Conservation (phyloP, 179 eudicot species). For the Amaranthus tricolor region DNA sequence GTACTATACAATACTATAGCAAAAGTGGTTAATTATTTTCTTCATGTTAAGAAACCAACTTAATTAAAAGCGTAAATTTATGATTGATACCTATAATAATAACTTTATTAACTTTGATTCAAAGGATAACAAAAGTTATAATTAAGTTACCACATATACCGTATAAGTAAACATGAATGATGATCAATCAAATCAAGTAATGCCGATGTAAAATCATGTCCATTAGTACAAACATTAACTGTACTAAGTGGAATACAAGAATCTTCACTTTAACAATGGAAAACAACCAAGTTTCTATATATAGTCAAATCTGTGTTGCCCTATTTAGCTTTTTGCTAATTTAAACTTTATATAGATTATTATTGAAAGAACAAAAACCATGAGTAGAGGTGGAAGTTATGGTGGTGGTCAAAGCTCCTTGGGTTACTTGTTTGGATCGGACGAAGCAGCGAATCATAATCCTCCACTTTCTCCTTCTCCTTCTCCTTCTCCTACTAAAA, state of each 20-base stretch:
- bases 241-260: conserved; percentile 16
- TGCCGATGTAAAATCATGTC: conserved; percentile 6
- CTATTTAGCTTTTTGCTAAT: conserved; percentile 2
- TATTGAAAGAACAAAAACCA: conserved; percentile 14
- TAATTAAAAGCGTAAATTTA: no score
- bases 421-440: conserved; percentile 65
- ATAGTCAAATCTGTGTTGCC: conserved; percentile 9
- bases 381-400: conserved; percentile 69
- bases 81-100: no score
- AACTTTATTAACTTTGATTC: not conserved
- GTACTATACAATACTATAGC: no score
- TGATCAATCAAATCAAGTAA: conserved; percentile 10
- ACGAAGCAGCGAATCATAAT: conserved; percentile 21
- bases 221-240: conserved; percentile 8
- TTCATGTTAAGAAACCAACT: no score
- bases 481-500: conserved; percentile 36
- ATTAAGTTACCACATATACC: no score
- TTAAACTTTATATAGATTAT: not conserved
- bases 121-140: not conserved
- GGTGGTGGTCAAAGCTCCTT: conserved; percentile 81
- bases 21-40: no score
- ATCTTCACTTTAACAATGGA: conserved; percentile 8
- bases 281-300: conserved; percentile 17
- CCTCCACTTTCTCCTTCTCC: conserved; percentile 43
- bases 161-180: not conserved